Evolutionary conservation across 2,329 filamentous ascomycete species (phyloP), one percentile per base, ranked within the genome.

Genomic region (Blumeriella jaapii): DNA sequence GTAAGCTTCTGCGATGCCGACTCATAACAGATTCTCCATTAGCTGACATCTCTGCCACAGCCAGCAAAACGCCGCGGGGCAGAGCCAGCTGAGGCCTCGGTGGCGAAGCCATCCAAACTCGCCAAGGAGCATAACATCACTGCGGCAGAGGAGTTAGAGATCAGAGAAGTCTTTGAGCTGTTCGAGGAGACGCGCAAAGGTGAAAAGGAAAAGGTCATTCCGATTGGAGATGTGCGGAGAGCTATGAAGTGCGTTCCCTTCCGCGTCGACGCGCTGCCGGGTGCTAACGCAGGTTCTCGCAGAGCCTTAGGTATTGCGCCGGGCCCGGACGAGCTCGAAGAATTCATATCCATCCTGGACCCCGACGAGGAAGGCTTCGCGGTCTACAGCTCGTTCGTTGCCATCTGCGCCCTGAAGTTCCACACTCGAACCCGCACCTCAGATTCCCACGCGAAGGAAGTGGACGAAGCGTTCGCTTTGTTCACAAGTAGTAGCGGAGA

Each of bases 81-180:
- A 13, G 41, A 43, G 19, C 33, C 42, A 5, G 39, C 44, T 2
- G 39, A 41, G 16, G 38, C 39, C 12, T 35, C 55, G 6, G 38
- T 55, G 9, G 52, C 62, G 19, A 59, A 63, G 55, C 76, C 75
- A 53, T 93, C 87, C 40, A 93, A 86, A 59, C 82, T 95, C 50
- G 89, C 89, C 18, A 89, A 87, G 61, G 85, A 94, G 55, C 78
- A 95, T 68, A 79, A 86, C 58, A 75, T 96, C 54, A 79, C 75
- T 10, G 80, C 78, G 25, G 74, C 80, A 45, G 81, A 95, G 61
- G 89, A 96, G 61, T 70, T 72, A 48, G 86, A 95, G 61, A 94
- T 98, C 55, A 78, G 75, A 52, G 87, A 95, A 59, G 87, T 87
- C 10, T 96, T 91, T 59, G 68, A 72, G 14, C 69, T 96, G 6